phyloP scores from a whole-genome alignment of 106 monocot genomes.

The Narthecium ossifragum region DNA sequence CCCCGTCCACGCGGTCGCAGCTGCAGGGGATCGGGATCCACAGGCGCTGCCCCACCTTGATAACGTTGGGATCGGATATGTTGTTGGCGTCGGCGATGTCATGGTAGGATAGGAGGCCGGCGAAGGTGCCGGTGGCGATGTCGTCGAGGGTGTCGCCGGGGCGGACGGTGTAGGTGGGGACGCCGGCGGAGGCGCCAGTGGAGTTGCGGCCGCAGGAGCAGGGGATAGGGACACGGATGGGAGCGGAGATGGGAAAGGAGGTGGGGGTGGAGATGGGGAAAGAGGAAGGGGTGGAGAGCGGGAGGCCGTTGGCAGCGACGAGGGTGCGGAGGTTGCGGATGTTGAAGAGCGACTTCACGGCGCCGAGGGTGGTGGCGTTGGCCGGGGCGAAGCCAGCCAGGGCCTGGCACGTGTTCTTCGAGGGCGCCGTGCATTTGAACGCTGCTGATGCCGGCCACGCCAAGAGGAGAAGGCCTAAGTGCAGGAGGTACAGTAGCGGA shows the following conservation, averaged over 20 bases:
- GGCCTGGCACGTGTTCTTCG: constrained; percentile 35
- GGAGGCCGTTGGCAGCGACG: constrained; percentile 53
- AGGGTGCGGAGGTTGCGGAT: constrained; percentile 46
- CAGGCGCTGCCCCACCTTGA: constrained; percentile 14
- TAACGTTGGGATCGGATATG: background rate
- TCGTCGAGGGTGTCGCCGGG: constrained; percentile 6
- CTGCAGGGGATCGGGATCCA: constrained; percentile 33
- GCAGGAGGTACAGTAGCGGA: background rate
- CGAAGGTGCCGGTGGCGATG: constrained; percentile 15
- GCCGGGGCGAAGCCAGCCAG: constrained; percentile 41
- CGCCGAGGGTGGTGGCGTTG: constrained; percentile 58
- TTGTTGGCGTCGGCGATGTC: constrained; percentile 16
- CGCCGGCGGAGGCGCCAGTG: constrained; percentile 16
- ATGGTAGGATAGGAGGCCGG: background rate
- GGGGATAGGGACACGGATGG: constrained; percentile 51
- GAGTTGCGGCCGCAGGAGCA: constrained; percentile 57
- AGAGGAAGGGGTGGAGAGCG: constrained; percentile 28
- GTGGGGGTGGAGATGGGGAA: constrained; percentile 19
- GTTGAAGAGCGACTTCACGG: constrained; percentile 46
- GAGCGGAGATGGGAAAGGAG: constrained; percentile 25
- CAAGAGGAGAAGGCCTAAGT: constrained; percentile 14
- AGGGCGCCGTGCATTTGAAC: constrained; percentile 41
- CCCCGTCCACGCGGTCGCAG: constrained; percentile 22
- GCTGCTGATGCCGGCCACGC: constrained; percentile 10
- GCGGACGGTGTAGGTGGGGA: constrained; percentile 16